Evolutionary conservation across 805 yeast genomes (phyloP), one percentile per base, ranked within the genome.

Genomic region (Suhomyces pyralidae): DNA sequence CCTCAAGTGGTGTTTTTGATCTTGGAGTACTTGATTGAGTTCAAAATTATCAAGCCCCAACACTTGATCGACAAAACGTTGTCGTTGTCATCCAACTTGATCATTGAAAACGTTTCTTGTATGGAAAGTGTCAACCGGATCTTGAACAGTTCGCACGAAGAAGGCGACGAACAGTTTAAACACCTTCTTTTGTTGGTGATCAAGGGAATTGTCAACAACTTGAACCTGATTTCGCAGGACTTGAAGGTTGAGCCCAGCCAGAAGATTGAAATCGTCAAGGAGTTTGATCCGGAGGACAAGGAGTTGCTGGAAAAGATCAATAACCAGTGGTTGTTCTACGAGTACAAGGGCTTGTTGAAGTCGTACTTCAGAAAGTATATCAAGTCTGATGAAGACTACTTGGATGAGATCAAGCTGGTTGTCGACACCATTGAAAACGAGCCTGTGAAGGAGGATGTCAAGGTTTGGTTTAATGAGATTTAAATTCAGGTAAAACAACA

Each of bases 1-100:
- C 79, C 80, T 1, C 80, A 75, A 55, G 77, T 74, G 34, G 68
- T 72, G 10, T 75, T 75, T 53, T 66, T 75, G 56, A 71, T 73
- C 26, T 64, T 75, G 56, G 79, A 74, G 50, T 73, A 68, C 55
- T 69, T 75, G 60, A 69, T 74, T 46, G 78, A 74, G 52, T 70
- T 67, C 56, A 65, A 58, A 40, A 63, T 75, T n/a, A 58, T 75
- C 55, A 57, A 65, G 48, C 63, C 74, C 3, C 60, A 61, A 32
- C 54, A 56, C 47, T 61, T 75, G 47, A 56, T 74, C 19, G 58
- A 56, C 32, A 62, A 66, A 52, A 62, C 66, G 15, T 61, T 73
- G 15, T 61, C 61, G 14, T 50, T 63, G 42, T 59, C 62, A 10
- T 51, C 57, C 51, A 73, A 73, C 54, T 68, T 75, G 49, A 65